Base-by-base conservation (phyloP, 129 eudicot species). In the Lactuca saligna region DNA sequence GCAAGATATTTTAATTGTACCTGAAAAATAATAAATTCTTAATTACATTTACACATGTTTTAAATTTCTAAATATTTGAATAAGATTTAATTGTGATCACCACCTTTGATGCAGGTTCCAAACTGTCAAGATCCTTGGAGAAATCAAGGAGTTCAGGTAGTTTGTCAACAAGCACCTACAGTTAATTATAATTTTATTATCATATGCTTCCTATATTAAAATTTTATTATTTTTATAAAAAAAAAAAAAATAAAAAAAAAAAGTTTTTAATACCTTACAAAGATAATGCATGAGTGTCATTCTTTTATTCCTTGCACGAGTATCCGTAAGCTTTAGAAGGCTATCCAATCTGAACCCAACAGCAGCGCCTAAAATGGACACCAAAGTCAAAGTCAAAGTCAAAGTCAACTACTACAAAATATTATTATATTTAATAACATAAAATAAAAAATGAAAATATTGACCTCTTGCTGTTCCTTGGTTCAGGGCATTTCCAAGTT, bases 271-370 rank as follows among this genome's bases (percentile, higher is more conserved):
- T 85, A 93, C 99, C 97, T 93, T 93, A 68, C 95, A 93, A 39
- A 93, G 95, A 78, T 93, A 93, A 78, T 93, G 96, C 95, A 93
- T 86, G 73, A 93, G 95, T 57, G 99, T 93, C 84, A 93, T 80
- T 82, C 75, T 87, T 74, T 80, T 85, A 80, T 87, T 89, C 37
- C 88, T 79, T 1, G 99, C 86, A 75, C 99, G 82, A 15, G 99
- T 93, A 78, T 93, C 99, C n/a, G 90, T 86, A 54, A 93, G 96
- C 80, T 93, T 93, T 12, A 84, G 95, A 10, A 93, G 99, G 63
- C 97, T 89, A 60, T 93, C 99, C 81, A 93, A 56, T 70, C 92
- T 92, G 75, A 93, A 93, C 70, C 99, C 99, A 54, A 87, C 99
- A 72, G 99, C 99, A 79, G 97, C 77, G 20, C 99, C 99, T 92